These are phyloP conservation scores for Yarrowia divulgata DNA, from an alignment of 805 yeast species.

Conservation along the genomic window DNA sequence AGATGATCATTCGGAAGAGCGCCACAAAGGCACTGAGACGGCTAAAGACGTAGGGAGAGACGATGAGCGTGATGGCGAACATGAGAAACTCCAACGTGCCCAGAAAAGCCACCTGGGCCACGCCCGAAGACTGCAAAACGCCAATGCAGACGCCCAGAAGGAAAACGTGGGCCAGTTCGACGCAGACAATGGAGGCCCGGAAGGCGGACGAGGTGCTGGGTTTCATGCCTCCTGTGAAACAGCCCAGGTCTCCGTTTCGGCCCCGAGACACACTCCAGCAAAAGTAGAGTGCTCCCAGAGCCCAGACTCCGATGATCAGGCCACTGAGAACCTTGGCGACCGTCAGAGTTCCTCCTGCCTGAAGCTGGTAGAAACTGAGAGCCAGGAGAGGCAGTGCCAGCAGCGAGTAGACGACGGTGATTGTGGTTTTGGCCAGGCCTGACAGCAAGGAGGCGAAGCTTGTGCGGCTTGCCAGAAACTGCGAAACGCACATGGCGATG, in stretches of 20 bases:
- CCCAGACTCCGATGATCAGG: conserved; percentile 41
- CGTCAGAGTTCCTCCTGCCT: conserved; percentile 45
- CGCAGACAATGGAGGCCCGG: conserved; percentile 10
- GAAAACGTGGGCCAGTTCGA: conserved; percentile 13
- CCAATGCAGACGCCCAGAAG: conserved; percentile 44
- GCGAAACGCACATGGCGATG: conserved; percentile 41
- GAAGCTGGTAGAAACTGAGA: conserved; percentile 42
- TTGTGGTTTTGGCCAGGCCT: conserved; percentile 43
- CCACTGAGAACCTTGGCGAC: conserved; percentile 48
- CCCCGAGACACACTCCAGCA: conserved; percentile 13
- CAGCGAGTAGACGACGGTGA: conserved; percentile 30
- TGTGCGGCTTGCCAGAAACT: not conserved
- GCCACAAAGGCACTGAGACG: conserved; percentile 1
- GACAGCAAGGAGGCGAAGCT: not conserved
- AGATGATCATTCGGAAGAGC: conserved; percentile 1
- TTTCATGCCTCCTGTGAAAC: conserved; percentile 13
- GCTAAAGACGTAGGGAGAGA: conserved; percentile 34
- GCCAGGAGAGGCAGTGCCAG: conserved; percentile 41
- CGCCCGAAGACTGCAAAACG: conserved; percentile 49
- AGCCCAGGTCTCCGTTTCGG: conserved; percentile 8
- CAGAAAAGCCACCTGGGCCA: conserved; percentile 50
- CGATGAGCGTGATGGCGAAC: conserved; percentile 42
- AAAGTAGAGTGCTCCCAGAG: not conserved
- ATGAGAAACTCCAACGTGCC: conserved; percentile 46
- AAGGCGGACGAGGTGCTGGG: conserved; percentile 3